Base-by-base conservation (phyloP, 805 yeast species). In the Metschnikowia drakensbergensis region DNA sequence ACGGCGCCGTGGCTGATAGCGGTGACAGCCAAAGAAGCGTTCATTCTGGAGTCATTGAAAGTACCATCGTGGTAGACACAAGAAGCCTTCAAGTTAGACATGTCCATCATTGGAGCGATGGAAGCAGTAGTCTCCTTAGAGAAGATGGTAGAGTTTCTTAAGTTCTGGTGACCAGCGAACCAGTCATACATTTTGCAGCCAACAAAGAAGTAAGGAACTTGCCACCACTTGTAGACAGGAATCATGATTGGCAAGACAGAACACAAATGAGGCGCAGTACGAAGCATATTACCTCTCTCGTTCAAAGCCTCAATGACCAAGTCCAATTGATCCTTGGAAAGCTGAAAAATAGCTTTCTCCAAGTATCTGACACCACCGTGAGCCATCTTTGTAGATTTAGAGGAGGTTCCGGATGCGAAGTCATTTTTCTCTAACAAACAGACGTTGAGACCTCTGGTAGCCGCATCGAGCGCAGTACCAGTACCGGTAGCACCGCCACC, bases 401-500 rank as follows among this genome's bases (percentile, higher is more conserved):
- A 89, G 6, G 96, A 86, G 11, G 97, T 92, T 37, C 96, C 97
- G 7, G 89, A 77, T 6, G 96, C 96, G 63, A 86, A 91, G 72
- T 91, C 98, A 55, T 81, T 82, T 63, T 85, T 85, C 68, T 91
- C 98, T 50, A 91, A 78, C 49, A 91, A 67, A 45, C 95, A 87
- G 37, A 89, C 96, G 62, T 88, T 87, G 58, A 90, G 79, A 42
- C 97, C 97, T 67, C 98, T 79, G 37, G 95, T 80, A 28, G 85
- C 80, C 33, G 97, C 97, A 69, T 91, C 98, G 38, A 91, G 73
- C 1, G 97, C 97, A 42, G 88, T 81, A 51, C 97, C 98, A 4
- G 96, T 74, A 54, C 98, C 98, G 11, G 94, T 84, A 35, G 97
- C 97, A 64, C 98, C 98, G 57, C 97, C 97, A 52, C 98, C 98